Evolutionary conservation across 768 basidiomycete species (phyloP).

Genomic region (Russula emetica): DNA sequence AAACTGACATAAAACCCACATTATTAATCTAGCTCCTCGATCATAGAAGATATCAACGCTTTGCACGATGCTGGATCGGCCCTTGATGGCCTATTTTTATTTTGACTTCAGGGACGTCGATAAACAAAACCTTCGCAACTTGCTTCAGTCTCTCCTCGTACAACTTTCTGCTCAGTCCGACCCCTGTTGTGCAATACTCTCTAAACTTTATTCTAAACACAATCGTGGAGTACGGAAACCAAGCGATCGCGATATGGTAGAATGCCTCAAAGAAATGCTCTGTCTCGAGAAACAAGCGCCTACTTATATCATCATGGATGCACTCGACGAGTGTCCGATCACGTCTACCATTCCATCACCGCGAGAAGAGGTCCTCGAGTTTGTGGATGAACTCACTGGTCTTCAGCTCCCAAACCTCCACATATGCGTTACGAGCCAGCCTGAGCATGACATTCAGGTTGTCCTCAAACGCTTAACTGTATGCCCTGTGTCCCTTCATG

Average conservation of each 20-base stretch:
- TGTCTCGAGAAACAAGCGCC: not conserved
- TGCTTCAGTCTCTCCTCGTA: not conserved
- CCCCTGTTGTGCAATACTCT: not conserved
- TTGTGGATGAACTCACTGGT: conserved; percentile 3
- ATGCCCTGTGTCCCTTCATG: conserved; percentile 1
- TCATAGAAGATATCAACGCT: not conserved
- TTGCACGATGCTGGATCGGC: not conserved
- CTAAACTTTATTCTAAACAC: not conserved
- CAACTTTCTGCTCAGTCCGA: not conserved
- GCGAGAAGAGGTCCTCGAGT: not conserved
- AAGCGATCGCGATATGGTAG: too few species aligned
- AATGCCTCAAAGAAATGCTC: too few species aligned
- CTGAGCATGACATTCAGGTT: conserved; percentile 2
- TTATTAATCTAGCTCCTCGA: not conserved
- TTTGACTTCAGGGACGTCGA: conserved; percentile 7
- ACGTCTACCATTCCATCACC: not conserved
- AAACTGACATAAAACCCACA: not conserved
- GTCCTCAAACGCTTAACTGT: not conserved
- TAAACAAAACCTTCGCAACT: not conserved
- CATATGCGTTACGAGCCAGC: conserved; percentile 11
- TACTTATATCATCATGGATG: not conserved
- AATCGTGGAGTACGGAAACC: not conserved
- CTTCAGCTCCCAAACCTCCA: not conserved
- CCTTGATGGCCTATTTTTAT: conserved; percentile 2
- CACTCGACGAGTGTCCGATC: not conserved